Evolutionary conservation across 495 filamentous ascomycete genomes (phyloP).

Genomic region (Penicillium herquei): DNA sequence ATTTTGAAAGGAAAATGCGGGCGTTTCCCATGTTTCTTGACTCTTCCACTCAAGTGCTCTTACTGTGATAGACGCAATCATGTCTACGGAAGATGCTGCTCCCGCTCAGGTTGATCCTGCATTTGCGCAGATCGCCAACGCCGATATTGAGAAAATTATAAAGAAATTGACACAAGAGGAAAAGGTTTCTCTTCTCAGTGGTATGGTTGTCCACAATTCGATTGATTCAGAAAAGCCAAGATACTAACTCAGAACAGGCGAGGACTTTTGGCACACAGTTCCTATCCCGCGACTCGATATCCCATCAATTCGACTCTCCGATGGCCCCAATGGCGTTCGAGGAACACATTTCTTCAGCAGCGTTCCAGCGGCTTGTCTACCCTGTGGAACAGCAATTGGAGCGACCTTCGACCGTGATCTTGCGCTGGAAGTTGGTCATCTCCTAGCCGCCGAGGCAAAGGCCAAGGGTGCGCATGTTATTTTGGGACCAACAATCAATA

Average conservation of each 20-base stretch:
- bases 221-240: no score
- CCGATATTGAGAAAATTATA: slow-evolving; percentile 25
- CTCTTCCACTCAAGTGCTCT: no score
- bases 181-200: slow-evolving; percentile 37
- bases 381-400: slow-evolving; percentile 61
- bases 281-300: slow-evolving; percentile 61
- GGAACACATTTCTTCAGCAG: slow-evolving; percentile 11
- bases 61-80: not conserved
- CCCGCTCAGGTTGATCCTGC: not conserved
- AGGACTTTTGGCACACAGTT: slow-evolving; percentile 70
- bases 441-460: slow-evolving; percentile 33
- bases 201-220: not conserved
- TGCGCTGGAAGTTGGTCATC: slow-evolving; percentile 49
- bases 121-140: slow-evolving; percentile 18
- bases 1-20: no score
- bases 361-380: slow-evolving; percentile 54
- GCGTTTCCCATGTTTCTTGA: no score
- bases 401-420: slow-evolving; percentile 63
- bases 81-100: slow-evolving; percentile 3
- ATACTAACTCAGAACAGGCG: slow-evolving; percentile 33
- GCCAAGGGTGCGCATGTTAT: slow-evolving; percentile 55
- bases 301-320: slow-evolving; percentile 61
- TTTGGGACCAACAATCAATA: slow-evolving; percentile 70
- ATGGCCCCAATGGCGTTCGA: slow-evolving; percentile 64
- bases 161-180: slow-evolving; percentile 52